Evolutionary conservation across 2,329 filamentous ascomycete species (phyloP), one percentile per base, ranked within the genome.

Genomic region (Pseudopithomyces maydicus): DNA sequence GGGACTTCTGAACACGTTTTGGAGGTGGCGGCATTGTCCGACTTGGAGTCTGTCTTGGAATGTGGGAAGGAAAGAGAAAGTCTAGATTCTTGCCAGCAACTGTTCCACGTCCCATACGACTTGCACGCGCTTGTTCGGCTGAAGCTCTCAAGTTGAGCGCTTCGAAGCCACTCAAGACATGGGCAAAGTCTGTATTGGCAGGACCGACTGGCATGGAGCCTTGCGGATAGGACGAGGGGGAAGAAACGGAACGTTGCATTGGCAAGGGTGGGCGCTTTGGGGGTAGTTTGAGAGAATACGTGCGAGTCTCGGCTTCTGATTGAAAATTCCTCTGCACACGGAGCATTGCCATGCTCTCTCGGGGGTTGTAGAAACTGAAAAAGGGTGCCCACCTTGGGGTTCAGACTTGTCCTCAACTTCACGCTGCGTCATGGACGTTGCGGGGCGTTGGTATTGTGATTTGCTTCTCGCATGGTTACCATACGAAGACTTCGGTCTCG

Each of bases 401-500:
- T 78, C 78, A 58, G 73, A 66, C 50, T 66, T 65, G 20, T 75
- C 72, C 19, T 78, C 71, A 47, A 80, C 74, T 57, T 82, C 73
- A 60, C 71, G 63, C 54, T 79, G 69, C 75, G 71, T 70, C 82
- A 74, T 75, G 74, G 71, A 63, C 4, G 72, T 71, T 12, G 64
- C 70, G 19, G 71, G 74, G 73, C 67, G 77, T 76, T 66, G 73
- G 73, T 62, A 72, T 67, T 65, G 82, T 77, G 55, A 78, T 70
- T 67, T 81, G 82, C 52, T 80, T 77, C 42, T 82, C 75, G 58
- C 82, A 81, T 61, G 71, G 26, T 64, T 68, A 54, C 65, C 70
- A 52, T 72, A 84, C 77, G 35, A 85, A 79, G 6, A 84, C 81
- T 59, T 80, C 52, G 85, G 82, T 29, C 72, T 80, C 42, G 45